These are phyloP conservation scores for Cryphonectria nitschkei DNA, from an alignment of 2,329 filamentous ascomycete genomes.

Conservation along the genomic window DNA sequence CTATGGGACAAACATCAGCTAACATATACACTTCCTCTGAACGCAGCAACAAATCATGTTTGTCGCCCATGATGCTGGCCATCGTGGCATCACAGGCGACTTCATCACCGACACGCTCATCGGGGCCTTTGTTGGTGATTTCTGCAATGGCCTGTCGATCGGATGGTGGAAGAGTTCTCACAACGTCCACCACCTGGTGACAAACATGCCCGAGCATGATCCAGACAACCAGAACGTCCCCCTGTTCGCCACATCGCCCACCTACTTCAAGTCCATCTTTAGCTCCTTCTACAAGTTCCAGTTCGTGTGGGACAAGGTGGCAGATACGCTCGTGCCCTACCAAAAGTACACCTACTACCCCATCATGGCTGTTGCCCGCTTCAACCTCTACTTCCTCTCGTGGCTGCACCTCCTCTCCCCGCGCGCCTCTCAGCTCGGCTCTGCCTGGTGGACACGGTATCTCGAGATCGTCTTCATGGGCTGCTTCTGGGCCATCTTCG, in stretches of 20 bases:
- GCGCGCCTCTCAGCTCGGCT: constrained; percentile 58
- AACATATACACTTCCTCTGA: not conserved
- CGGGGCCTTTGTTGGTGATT: constrained; percentile 65
- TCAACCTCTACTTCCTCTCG: constrained; percentile 72
- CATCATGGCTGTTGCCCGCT: constrained; percentile 68
- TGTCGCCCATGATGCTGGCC: constrained; percentile 67
- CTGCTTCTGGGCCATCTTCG: constrained; percentile 71
- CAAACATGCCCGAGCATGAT: constrained; percentile 65
- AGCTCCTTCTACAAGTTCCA: constrained; percentile 69
- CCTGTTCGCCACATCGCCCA: constrained; percentile 68
- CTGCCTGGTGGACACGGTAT: constrained; percentile 69
- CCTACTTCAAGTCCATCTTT: constrained; percentile 65
- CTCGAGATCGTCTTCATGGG: constrained; percentile 65
- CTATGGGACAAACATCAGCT: constrained; percentile 29
- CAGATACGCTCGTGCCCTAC: constrained; percentile 61
- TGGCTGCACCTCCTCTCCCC: constrained; percentile 66
- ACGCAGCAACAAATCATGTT: constrained; percentile 69
- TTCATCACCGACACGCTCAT: constrained; percentile 63
- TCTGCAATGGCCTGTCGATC: constrained; percentile 67
- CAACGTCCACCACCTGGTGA: constrained; percentile 70
- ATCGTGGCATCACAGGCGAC: constrained; percentile 64
- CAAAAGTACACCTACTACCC: constrained; percentile 73
- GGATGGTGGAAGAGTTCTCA: constrained; percentile 73
- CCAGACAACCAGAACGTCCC: constrained; percentile 69
- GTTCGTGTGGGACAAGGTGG: constrained; percentile 65